These are phyloP conservation scores for Ganoderma leucocontextum DNA, from an alignment of 1,284 basidiomycete species.

Conservation along the genomic window DNA sequence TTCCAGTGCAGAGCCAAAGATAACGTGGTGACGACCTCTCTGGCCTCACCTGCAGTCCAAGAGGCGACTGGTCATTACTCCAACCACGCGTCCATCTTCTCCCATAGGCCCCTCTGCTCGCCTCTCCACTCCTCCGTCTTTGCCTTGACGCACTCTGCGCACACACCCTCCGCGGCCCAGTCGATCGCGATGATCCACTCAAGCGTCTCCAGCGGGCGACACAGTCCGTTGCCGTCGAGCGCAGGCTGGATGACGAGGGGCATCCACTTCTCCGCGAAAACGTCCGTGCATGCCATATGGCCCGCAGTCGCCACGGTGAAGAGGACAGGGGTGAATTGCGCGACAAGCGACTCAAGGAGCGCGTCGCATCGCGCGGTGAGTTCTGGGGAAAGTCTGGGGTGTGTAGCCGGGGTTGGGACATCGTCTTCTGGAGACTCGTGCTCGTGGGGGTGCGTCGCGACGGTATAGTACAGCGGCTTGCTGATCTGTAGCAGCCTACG, in stretches of 20 bases:
- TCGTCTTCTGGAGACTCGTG: constrained; percentile 33
- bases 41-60: no score
- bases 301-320: constrained; percentile 73
- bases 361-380: constrained; percentile 39
- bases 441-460: constrained; percentile 63
- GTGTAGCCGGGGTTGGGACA: constrained; percentile 1
- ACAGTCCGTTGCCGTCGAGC: constrained; percentile 62
- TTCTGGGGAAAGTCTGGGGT: constrained; percentile 36
- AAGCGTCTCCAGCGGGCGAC: constrained; percentile 71
- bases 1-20: no score
- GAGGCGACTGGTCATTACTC: constrained; percentile 5
- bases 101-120: constrained; percentile 68
- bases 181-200: constrained; percentile 62
- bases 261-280: constrained; percentile 77
- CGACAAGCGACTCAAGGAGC: constrained; percentile 53
- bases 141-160: constrained; percentile 60
- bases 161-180: constrained; percentile 67
- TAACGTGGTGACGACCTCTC: no score
- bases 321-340: constrained; percentile 72
- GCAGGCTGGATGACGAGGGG: constrained; percentile 69
- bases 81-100: constrained; percentile 66
- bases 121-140: constrained; percentile 72
- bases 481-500: constrained; percentile 52
- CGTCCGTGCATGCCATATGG: constrained; percentile 77
- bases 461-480: constrained; percentile 67